These are phyloP conservation scores for Acacia crassicarpa DNA, from an alignment of 306 rosid genomes.

Conservation along the genomic window DNA sequence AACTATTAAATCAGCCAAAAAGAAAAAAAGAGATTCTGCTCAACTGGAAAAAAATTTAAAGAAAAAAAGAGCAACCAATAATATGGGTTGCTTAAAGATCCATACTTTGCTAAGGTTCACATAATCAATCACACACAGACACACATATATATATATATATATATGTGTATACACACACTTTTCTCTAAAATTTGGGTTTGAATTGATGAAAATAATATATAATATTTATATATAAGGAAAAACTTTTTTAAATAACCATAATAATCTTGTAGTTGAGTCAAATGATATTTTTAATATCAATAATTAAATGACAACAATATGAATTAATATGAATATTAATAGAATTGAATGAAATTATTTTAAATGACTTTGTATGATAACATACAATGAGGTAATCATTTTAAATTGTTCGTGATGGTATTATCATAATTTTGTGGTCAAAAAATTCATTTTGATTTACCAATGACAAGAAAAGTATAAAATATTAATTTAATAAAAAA, in stretches of 20 bases:
- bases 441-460: neutral
- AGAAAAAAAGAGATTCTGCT: neutral
- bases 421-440: neutral
- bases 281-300: too few species aligned
- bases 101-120: neutral
- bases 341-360: too few species aligned
- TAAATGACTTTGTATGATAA: too few species aligned
- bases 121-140: neutral
- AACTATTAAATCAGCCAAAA: neutral
- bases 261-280: too few species aligned
- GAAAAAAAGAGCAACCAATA: neutral
- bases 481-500: too few species aligned
- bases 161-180: too few species aligned
- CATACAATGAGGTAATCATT: neutral
- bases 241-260: too few species aligned
- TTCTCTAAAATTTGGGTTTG: too few species aligned
- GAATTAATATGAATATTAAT: too few species aligned
- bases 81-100: neutral
- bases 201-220: neutral
- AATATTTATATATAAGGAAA: too few species aligned
- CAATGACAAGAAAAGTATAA: neutral
- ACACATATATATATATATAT: too few species aligned
- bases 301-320: too few species aligned
- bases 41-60: neutral
- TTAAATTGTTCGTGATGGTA: neutral